Conservation (phyloP, 768 basidiomycete genomes). For the Suillus brevipes region DNA sequence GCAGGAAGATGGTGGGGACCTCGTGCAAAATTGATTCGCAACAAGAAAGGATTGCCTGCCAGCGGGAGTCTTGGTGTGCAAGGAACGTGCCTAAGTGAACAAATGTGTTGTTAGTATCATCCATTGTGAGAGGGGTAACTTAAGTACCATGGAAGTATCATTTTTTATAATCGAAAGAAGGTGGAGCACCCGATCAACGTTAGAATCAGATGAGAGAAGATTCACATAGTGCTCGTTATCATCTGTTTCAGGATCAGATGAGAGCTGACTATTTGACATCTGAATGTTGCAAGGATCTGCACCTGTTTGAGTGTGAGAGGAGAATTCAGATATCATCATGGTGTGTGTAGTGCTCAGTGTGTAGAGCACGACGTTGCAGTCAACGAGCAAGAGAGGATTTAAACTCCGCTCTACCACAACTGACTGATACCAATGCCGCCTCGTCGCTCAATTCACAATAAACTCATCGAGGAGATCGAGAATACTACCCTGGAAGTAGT, state of each 20-base stretch:
- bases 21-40: too few species aligned
- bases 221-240: too few species aligned
- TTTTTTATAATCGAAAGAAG: neutral
- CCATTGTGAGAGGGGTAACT: neutral
- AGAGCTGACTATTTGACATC: neutral
- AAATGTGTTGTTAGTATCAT: neutral
- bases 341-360: neutral
- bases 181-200: neutral
- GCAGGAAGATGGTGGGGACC: neutral
- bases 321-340: neutral
- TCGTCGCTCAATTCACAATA: neutral
- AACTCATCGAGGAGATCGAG: neutral
- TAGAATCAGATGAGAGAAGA: neutral
- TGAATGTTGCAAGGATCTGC: neutral
- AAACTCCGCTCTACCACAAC: neutral
- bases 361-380: neutral
- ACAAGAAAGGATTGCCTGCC: too few species aligned
- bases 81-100: neutral
- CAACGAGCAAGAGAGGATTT: neutral
- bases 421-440: neutral
- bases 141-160: neutral
- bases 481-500: neutral
- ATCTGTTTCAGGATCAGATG: neutral
- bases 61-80: neutral
- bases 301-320: neutral